Evolutionary conservation across 306 rosid genomes (phyloP).

Genomic region (Adenanthera pavonina): DNA sequence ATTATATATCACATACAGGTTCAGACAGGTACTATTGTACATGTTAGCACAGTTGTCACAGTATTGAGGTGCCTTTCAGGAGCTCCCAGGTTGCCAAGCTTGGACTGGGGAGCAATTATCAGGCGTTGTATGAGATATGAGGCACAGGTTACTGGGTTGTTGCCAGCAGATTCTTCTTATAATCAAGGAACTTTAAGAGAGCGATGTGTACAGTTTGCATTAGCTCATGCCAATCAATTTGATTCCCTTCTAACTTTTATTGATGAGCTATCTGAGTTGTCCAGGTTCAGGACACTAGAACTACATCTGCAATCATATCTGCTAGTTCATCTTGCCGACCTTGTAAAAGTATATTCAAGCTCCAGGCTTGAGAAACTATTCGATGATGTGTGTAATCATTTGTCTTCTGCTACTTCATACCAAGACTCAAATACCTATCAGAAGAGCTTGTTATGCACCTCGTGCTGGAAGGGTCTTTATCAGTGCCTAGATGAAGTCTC

Average conservation of each 20-base stretch:
- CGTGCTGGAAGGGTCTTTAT: conserved; percentile 93
- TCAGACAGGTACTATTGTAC: conserved; percentile 55
- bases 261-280: conserved; percentile 83
- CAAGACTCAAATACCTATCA: conserved; percentile 46
- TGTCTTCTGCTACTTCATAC: conserved; percentile 56
- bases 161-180: conserved; percentile 46
- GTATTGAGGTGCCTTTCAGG: conserved; percentile 82
- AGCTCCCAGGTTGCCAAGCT: conserved; percentile 88
- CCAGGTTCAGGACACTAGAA: conserved; percentile 80
- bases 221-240: conserved; percentile 88
- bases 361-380: conserved; percentile 81
- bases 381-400: conserved; percentile 58
- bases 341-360: conserved; percentile 75
- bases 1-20: conserved; percentile 39
- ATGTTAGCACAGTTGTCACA: conserved; percentile 52
- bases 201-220: conserved; percentile 72
- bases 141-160: conserved; percentile 51
- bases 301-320: conserved; percentile 72
- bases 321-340: conserved; percentile 75
- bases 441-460: conserved; percentile 54
- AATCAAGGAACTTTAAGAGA: conserved; percentile 69
- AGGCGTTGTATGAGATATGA: conserved; percentile 93
- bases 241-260: conserved; percentile 79
- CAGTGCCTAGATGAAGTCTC: conserved; percentile 78
- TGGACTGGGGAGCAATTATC: conserved; percentile 86